phyloP scores from a whole-genome alignment of 768 basidiomycete genomes.

The Rhizopogon vesiculosus region DNA sequence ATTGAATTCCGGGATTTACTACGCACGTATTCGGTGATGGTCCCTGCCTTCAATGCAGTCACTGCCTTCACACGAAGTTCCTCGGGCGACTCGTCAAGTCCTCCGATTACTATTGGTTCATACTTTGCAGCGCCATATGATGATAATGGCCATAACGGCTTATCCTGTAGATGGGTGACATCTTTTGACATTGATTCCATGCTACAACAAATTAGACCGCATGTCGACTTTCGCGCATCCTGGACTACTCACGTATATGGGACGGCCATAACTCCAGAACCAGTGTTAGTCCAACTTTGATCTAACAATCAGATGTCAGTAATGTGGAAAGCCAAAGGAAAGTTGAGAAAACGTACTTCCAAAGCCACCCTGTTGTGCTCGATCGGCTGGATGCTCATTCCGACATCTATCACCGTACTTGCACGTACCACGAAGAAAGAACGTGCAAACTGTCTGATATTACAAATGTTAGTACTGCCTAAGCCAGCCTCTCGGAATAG shows the following conservation, averaged over 20 bases:
- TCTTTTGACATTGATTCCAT: conserved; percentile 61
- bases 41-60: conserved; percentile 49
- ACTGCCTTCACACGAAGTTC: conserved; percentile 70
- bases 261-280: conserved; percentile 16
- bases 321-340: conserved; percentile 3
- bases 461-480: background rate
- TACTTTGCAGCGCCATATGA: conserved; percentile 75
- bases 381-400: conserved; percentile 54
- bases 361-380: conserved; percentile 34
- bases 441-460: conserved; percentile 53
- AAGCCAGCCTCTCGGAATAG: background rate
- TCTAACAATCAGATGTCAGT: conserved; percentile 22
- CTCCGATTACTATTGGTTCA: conserved; percentile 60
- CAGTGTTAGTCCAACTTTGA: conserved; percentile 36
- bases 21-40: conserved; percentile 65
- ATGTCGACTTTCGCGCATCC: background rate
- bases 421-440: conserved; percentile 59
- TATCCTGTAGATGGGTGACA: conserved; percentile 53
- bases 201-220: conserved; percentile 30
- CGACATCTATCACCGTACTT: conserved; percentile 61
- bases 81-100: conserved; percentile 71
- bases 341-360: conserved; percentile 40
- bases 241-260: conserved; percentile 35
- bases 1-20: background rate
- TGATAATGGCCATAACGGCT: conserved; percentile 75